Conservation (phyloP, 768 basidiomycete genomes). For the Lyophyllum decastes region DNA sequence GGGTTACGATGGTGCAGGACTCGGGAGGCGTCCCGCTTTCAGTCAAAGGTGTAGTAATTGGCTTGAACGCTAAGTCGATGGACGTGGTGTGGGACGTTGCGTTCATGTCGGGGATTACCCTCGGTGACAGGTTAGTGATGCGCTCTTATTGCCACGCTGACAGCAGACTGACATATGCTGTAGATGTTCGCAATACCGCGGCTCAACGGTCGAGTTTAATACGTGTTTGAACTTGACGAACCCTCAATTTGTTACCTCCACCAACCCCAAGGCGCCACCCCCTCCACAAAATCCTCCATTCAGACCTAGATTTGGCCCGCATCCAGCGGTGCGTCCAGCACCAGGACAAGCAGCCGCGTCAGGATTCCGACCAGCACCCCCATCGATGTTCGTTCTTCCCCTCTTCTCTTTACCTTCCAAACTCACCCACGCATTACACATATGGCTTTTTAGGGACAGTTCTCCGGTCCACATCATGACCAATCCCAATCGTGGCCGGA, state of each 20-base stretch:
- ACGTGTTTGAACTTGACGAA: conserved; percentile 87
- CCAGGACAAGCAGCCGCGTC: conserved; percentile 55
- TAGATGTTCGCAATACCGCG: conserved; percentile 92
- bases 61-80: conserved; percentile 83
- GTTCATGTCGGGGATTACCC: conserved; percentile 90
- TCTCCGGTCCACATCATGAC: conserved; percentile 69
- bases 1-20: conserved; percentile 96
- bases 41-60: conserved; percentile 92
- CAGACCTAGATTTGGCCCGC: conserved; percentile 67
- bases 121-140: conserved; percentile 70
- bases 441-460: conserved; percentile 17
- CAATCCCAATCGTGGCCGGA: conserved; percentile 65
- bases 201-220: conserved; percentile 84
- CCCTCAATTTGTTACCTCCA: conserved; percentile 83
- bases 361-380: conserved; percentile 65
- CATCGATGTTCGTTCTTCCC: conserved; percentile 29
- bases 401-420: background rate
- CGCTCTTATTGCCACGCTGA: background rate
- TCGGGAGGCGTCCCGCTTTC: conserved; percentile 89
- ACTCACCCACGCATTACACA: background rate
- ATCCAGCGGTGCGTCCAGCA: conserved; percentile 57
- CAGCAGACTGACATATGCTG: conserved; percentile 3
- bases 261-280: conserved; percentile 58
- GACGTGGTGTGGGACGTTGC: conserved; percentile 96
- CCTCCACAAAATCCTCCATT: conserved; percentile 54